Evolutionary conservation across 192 early-diverging fungal genomes (phyloP).

Genomic region (Entomortierella lignicola): DNA sequence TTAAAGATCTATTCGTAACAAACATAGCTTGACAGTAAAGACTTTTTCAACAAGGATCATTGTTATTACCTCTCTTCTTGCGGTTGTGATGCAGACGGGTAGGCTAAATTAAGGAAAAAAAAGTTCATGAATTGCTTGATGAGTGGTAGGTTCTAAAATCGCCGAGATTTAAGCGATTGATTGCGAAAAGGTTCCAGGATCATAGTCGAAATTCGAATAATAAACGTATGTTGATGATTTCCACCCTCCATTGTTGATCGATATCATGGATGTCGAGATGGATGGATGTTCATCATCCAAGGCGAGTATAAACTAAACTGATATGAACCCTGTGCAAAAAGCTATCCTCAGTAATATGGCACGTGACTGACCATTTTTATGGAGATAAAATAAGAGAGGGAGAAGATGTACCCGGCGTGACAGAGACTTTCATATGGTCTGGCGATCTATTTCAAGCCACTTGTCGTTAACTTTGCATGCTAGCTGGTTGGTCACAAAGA

Average conservation of each 20-base stretch:
- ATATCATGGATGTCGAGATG: conserved; percentile 22
- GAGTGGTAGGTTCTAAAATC: not conserved
- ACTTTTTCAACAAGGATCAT: not conserved
- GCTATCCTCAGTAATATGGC: not conserved
- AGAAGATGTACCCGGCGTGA: not conserved
- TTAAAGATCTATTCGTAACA: not conserved
- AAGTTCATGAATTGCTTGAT: not conserved
- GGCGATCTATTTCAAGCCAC: not conserved
- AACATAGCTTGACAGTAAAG: not conserved
- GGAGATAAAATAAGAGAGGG: conserved; percentile 31
- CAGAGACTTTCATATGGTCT: not conserved
- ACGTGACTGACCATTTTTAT: conserved; percentile 39
- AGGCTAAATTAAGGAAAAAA: conserved; percentile 61
- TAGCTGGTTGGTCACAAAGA: not conserved
- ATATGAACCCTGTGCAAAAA: no score
- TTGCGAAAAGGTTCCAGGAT: no score
- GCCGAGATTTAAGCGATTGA: no score
- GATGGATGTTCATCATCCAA: conserved; percentile 14
- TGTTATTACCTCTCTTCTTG: conserved; percentile 83
- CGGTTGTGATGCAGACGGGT: conserved; percentile 87
- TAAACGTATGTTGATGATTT: not conserved
- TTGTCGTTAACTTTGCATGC: not conserved
- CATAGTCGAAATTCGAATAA: not conserved
- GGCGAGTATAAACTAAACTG: no score
- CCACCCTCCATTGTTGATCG: not conserved